phyloP scores from a whole-genome alignment of 768 basidiomycete species.

The Tephrocybe sp. region DNA sequence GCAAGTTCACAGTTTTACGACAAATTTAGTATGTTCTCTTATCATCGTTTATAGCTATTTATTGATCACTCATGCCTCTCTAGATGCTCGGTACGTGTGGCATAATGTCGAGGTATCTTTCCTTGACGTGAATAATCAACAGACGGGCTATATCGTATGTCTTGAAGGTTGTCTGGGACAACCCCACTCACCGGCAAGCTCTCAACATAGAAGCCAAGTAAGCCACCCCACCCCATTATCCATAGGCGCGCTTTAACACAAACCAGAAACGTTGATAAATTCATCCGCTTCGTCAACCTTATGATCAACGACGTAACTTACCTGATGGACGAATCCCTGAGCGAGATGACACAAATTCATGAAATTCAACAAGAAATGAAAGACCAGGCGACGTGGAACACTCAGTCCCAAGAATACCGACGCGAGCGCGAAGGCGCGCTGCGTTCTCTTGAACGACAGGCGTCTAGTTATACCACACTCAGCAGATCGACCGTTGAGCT shows the following conservation, averaged over 20 bases:
- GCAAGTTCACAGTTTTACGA: conserved; percentile 99
- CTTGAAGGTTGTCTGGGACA: conserved; percentile 89
- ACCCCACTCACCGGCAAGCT: conserved; percentile 83
- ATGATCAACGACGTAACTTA: conserved; percentile 99
- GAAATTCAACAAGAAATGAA: conserved; percentile 85
- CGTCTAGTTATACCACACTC: conserved; percentile 82
- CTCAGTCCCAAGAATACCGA: conserved; percentile 64
- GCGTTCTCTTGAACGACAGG: conserved; percentile 78
- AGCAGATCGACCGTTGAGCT: conserved; percentile 88
- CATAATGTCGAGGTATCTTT: background rate
- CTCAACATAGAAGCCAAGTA: conserved; percentile 79
- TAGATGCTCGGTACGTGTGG: conserved; percentile 15
- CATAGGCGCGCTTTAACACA: background rate
- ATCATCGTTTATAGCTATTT: background rate
- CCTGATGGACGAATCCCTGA: conserved; percentile 93
- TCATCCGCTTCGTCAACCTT: conserved; percentile 93
- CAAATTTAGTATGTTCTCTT: conserved; percentile 78
- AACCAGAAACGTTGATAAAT: conserved; percentile 81
- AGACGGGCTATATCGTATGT: conserved; percentile 87
- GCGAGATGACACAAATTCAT: conserved; percentile 85
- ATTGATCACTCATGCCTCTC: background rate
- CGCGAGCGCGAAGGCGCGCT: conserved; percentile 81
- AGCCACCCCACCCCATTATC: too few species aligned
- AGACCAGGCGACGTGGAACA: conserved; percentile 65
- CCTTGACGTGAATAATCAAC: background rate